Evolutionary conservation across 768 basidiomycete genomes (phyloP).

Genomic region (Aureoboletus auriporus): DNA sequence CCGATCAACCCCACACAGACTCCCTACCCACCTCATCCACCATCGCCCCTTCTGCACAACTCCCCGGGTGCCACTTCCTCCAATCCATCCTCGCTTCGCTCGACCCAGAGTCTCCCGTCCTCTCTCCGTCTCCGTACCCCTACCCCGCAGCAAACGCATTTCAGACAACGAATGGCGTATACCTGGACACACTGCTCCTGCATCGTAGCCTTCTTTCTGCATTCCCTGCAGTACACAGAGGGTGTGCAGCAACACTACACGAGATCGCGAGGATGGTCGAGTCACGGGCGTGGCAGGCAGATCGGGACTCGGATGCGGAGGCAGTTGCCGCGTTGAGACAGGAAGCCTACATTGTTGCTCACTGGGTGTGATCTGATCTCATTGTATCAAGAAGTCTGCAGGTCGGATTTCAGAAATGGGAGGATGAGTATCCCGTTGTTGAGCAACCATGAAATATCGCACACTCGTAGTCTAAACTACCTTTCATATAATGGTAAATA

Average conservation of each 20-base stretch:
- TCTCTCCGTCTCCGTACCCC: slow-evolving; percentile 30
- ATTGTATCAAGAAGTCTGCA: slow-evolving; percentile 3
- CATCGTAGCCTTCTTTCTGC: slow-evolving; percentile 68
- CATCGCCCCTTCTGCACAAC: slow-evolving; percentile 6
- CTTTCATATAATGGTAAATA: not conserved
- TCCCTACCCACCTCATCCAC: slow-evolving; percentile 14
- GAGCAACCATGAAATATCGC: not conserved
- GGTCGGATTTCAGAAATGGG: slow-evolving; percentile 1
- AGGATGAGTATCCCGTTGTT: not conserved
- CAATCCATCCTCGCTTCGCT: slow-evolving; percentile 56
- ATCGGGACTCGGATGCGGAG: slow-evolving; percentile 66
- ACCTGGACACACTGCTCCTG: slow-evolving; percentile 73
- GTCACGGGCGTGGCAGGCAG: slow-evolving; percentile 61
- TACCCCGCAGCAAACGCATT: slow-evolving; percentile 29
- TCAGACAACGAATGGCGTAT: slow-evolving; percentile 65
- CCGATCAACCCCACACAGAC: slow-evolving; percentile 19
- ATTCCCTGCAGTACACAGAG: slow-evolving; percentile 57
- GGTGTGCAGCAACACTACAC: slow-evolving; percentile 61
- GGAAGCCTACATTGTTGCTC: slow-evolving; percentile 59
- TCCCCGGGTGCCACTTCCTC: slow-evolving; percentile 59
- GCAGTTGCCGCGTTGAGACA: slow-evolving; percentile 65
- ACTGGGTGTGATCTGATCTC: slow-evolving; percentile 16
- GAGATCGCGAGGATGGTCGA: slow-evolving; percentile 66
- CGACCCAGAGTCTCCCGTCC: slow-evolving; percentile 37
- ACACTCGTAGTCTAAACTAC: not conserved